Conservation (phyloP, 1,139 yeast species). For the Kluyveromyces marxianus region DNA sequence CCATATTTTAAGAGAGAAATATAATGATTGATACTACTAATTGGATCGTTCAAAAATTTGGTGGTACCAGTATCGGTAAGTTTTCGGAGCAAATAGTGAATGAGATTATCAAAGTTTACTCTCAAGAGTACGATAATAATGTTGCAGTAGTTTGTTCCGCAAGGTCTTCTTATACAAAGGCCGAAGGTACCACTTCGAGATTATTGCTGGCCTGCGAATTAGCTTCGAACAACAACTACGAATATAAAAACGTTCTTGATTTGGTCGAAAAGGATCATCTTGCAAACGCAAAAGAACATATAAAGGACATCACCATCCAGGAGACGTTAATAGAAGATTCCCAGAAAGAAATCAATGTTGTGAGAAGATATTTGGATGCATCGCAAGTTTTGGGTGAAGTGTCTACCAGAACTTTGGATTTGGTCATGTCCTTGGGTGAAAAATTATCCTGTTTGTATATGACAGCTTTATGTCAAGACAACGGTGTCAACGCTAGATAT, state of each 20-base stretch:
- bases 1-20: background rate
- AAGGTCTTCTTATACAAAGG: slow-evolving; percentile 80
- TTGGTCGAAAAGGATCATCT: slow-evolving; percentile 73
- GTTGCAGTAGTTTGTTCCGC: slow-evolving; percentile 98
- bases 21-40: slow-evolving; percentile 11
- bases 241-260: slow-evolving; percentile 46
- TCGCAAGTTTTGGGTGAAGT: slow-evolving; percentile 89
- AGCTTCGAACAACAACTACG: slow-evolving; percentile 45
- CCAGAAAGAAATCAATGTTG: slow-evolving; percentile 55
- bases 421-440: slow-evolving; percentile 91
- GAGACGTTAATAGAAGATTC: slow-evolving; percentile 50
- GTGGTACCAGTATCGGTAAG: slow-evolving; percentile 97
- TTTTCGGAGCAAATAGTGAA: slow-evolving; percentile 79
- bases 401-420: slow-evolving; percentile 78
- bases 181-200: slow-evolving; percentile 91
- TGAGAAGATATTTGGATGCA: slow-evolving; percentile 69
- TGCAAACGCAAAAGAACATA: slow-evolving; percentile 53
- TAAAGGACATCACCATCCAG: slow-evolving; percentile 40
- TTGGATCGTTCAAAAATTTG: slow-evolving; percentile 93
- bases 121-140: slow-evolving; percentile 39
- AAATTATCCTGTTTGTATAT: slow-evolving; percentile 84
- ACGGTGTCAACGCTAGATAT: slow-evolving; percentile 67
- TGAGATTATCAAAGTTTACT: slow-evolving; percentile 66
- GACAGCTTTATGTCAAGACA: slow-evolving; percentile 76
- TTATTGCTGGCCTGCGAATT: slow-evolving; percentile 72